Evolutionary conservation across 495 filamentous ascomycete species (phyloP).

Genomic region (Talaromyces wortmannii): DNA sequence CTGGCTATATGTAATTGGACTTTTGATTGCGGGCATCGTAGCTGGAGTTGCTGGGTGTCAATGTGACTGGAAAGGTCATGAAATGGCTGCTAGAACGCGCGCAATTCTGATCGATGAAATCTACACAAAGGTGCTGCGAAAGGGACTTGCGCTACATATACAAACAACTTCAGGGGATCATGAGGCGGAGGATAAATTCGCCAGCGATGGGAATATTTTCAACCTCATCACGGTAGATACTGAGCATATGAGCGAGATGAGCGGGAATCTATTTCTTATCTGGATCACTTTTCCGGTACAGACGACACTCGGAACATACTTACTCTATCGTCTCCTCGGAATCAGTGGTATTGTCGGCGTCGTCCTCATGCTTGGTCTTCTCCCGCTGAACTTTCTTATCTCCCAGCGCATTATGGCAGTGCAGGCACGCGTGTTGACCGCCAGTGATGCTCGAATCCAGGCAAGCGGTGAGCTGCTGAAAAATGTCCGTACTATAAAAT

Average conservation of each 20-base stretch:
- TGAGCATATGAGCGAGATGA: background rate
- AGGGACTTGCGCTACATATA: background rate
- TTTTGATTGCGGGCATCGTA: background rate
- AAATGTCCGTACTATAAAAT: constrained; percentile 84
- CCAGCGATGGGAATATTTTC: background rate
- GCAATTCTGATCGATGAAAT: background rate
- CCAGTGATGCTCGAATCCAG: constrained; percentile 69
- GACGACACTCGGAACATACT: background rate
- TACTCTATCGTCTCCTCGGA: background rate
- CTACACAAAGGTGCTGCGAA: background rate
- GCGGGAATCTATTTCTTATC: background rate
- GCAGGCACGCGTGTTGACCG: constrained; percentile 70
- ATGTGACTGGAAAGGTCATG: background rate
- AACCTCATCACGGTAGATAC: background rate
- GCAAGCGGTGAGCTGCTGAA: constrained; percentile 73
- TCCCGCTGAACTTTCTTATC: background rate
- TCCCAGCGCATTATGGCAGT: constrained; percentile 19
- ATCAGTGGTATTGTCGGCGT: background rate
- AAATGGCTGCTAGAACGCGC: background rate
- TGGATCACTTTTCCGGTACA: background rate
- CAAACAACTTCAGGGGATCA: background rate
- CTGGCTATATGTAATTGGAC: background rate
- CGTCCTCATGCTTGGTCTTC: background rate
- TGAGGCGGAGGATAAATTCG: background rate
- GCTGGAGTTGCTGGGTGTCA: background rate